A percentile compares a stretch with the other conserved stretches of the same genome.
Conservation (phyloP, 306 rosid species). For the Boehmeria nivea region DNA sequence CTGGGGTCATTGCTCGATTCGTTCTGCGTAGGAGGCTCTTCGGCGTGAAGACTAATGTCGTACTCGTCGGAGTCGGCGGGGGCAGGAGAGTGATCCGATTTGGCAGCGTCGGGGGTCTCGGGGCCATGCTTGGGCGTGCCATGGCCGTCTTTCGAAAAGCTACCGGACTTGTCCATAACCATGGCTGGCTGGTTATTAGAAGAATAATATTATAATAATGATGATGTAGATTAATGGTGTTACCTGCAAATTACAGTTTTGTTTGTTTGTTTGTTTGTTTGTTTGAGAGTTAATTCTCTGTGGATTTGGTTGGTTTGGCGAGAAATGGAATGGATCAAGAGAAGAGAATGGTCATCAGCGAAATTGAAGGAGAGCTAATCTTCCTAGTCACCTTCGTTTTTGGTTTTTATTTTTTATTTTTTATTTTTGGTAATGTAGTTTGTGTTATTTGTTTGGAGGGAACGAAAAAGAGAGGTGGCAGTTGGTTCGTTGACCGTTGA, state of each 20-base stretch:
- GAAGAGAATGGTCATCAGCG: not conserved
- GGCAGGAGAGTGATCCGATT: not conserved
- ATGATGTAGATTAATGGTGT: too few relatives aligned
- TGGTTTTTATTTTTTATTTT: not conserved
- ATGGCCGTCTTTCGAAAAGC: conserved; percentile 1
- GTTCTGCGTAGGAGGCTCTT: not conserved
- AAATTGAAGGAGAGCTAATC: conserved; percentile 20
- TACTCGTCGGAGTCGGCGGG: not conserved
- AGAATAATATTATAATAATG: too few relatives aligned
- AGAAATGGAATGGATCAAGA: conserved; percentile 8
- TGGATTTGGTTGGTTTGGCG: not conserved
- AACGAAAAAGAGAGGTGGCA: conserved; percentile 5
- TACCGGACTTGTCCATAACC: not conserved
- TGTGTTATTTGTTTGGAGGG: conserved; percentile 9
- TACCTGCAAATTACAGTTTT: not conserved
- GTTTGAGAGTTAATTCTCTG: too few relatives aligned
- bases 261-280: not conserved
- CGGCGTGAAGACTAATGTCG: not conserved
- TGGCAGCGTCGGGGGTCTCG: not conserved
- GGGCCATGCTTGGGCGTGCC: not conserved
- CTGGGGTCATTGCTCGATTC: not conserved
- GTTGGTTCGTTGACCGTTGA: conserved; percentile 15
- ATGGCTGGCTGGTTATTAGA: not conserved
- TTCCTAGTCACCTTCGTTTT: not conserved
- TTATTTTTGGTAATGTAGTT: not conserved